Base-by-base conservation (phyloP, 495 filamentous ascomycete species). In the Elasticomyces elasticus region DNA sequence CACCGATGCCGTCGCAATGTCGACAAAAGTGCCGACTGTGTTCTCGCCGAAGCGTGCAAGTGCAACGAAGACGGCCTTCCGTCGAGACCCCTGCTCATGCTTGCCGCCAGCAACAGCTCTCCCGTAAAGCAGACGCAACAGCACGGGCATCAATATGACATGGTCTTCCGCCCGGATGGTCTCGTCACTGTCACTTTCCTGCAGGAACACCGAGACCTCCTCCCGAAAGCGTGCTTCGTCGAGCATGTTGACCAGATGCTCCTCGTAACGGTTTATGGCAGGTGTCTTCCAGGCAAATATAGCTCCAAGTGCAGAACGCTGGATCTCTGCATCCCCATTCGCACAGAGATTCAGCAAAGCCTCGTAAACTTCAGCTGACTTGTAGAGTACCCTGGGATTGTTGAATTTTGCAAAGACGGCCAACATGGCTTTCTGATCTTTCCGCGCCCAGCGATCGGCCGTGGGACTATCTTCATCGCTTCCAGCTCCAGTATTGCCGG, bases 221-320 rank as follows among this genome's bases (percentile, higher is more conserved):
- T 97, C 94, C 61, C 87, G 83, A 70, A 97, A 96, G 41, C 86
- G 75, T 2, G 87, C 79, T 55, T 97, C 92, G 60, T 99, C 94
- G 13, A 97, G 75, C 4, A 99, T 74, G 57, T 91, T 92, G 33
- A 87, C 76, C 7, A 99, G 73, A 56, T 89, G 85, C 60, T 95
- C 90, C 56, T 90, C 79, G 62, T 95, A 97, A 2, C 82, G 80
- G 42, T 74, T 75, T 44, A 99, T 73, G 17, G 74, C 79, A 1
- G 83, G 72, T 31, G 78, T 74, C 65, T 95, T 96, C 91, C 92
- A 97, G 0, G 89, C 80, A 41, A 92, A 76, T 20, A 99, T 78
- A 26, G 85, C 87, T 62, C 87, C 90, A 30, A 99, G 76, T 3
- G 87, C 80, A 56, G 78, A 75, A 52, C 86, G 88, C 60, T 99